Evolutionary conservation across 371 early-diverging fungal genomes (phyloP).

Genomic region (Mortierella sp.): DNA sequence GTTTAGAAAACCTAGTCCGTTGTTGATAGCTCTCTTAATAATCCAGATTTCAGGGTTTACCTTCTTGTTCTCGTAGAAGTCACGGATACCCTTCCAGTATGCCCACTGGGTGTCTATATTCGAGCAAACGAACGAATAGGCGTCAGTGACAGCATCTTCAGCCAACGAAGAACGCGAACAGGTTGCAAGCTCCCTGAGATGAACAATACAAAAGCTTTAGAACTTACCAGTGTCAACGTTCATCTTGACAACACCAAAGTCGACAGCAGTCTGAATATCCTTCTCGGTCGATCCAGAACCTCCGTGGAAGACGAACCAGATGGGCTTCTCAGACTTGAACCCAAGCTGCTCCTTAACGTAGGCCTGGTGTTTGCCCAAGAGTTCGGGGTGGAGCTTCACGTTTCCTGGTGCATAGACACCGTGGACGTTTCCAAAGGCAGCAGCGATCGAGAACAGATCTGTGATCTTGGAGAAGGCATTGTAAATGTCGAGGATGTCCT

Average conservation of each 20-base stretch:
- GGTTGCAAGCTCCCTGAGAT: no score
- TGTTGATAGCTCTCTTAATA: no score
- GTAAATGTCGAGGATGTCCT: constrained; percentile 93
- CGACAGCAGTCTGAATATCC: constrained; percentile 87
- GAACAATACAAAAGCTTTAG: not conserved
- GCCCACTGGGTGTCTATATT: constrained; percentile 59
- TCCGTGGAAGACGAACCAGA: constrained; percentile 95
- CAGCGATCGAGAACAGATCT: constrained; percentile 89
- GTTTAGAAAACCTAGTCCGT: no score
- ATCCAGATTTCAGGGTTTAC: no score
- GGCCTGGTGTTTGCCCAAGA: constrained; percentile 88
- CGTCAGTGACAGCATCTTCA: no score
- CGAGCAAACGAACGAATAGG: not conserved
- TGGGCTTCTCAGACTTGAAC: constrained; percentile 72
- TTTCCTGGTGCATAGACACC: constrained; percentile 95
- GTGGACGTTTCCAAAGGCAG: constrained; percentile 94
- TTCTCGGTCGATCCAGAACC: constrained; percentile 88
- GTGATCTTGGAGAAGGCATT: constrained; percentile 80
- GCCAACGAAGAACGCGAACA: no score
- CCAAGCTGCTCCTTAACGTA: constrained; percentile 78
- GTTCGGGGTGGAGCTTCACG: constrained; percentile 88
- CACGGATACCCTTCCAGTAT: constrained; percentile 58
- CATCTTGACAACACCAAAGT: constrained; percentile 93
- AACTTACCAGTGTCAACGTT: constrained; percentile 86
- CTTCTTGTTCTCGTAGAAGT: constrained; percentile 57